A percentile compares a stretch with the other conserved stretches of the same genome.
These are phyloP conservation scores for Elsinoe australis DNA, from an alignment of 2,329 filamentous ascomycete genomes.

Conservation along the genomic window DNA sequence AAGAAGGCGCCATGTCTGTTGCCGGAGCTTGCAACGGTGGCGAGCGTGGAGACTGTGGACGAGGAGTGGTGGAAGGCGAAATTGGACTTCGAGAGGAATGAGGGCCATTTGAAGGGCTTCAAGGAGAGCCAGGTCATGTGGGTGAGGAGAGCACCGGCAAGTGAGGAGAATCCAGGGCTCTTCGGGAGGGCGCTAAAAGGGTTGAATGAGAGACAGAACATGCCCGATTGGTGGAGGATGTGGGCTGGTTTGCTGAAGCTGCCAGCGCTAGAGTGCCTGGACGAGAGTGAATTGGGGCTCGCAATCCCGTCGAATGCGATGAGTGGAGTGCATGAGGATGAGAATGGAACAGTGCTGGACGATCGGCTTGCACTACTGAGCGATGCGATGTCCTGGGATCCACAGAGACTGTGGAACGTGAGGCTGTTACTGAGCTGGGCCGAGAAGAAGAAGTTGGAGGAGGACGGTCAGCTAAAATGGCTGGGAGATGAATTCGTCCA, in stretches of 20 bases:
- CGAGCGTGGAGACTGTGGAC: slow-evolving; percentile 53
- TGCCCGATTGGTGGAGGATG: slow-evolving; percentile 29
- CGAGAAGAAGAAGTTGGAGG: slow-evolving; percentile 33
- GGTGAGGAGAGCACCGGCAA: slow-evolving; percentile 56
- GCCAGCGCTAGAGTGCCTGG: slow-evolving; percentile 42
- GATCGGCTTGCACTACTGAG: slow-evolving; percentile 56
- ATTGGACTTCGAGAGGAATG: slow-evolving; percentile 61
- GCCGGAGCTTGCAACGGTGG: slow-evolving; percentile 57
- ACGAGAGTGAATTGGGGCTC: slow-evolving; percentile 55
- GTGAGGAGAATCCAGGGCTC: slow-evolving; percentile 43
- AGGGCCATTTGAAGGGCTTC: slow-evolving; percentile 58
- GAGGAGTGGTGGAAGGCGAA: slow-evolving; percentile 73
- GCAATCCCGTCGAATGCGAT: slow-evolving; percentile 34
- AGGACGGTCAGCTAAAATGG: slow-evolving; percentile 33
- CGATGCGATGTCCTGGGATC: slow-evolving; percentile 38
- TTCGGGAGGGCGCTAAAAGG: slow-evolving; percentile 70
- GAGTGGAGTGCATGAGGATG: slow-evolving; percentile 44
- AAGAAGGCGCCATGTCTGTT: slow-evolving; percentile 50
- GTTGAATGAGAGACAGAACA: slow-evolving; percentile 50
- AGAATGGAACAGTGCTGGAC: slow-evolving; percentile 59
- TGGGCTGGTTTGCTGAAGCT: slow-evolving; percentile 71
- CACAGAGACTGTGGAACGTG: slow-evolving; percentile 55
- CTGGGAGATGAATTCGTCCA: slow-evolving; percentile 51
- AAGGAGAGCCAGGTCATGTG: slow-evolving; percentile 62
- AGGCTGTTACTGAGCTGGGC: slow-evolving; percentile 59